These are phyloP conservation scores for Stephanocyclus meneghinianus DNA, from an alignment of 352 stramenopile genomes.

Conservation along the genomic window DNA sequence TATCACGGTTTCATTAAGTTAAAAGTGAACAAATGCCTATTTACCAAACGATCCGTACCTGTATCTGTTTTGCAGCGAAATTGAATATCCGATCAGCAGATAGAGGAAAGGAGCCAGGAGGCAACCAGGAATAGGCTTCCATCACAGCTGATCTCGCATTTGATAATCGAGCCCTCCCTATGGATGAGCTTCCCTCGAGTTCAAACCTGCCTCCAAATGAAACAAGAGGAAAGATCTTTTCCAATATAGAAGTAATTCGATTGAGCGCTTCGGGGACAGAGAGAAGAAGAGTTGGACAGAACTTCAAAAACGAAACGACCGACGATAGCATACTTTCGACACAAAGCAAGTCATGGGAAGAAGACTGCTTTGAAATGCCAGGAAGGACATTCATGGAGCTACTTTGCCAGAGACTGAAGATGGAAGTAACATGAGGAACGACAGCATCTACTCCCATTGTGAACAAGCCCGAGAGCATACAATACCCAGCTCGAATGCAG, in stretches of 20 bases:
- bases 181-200: constrained; percentile 39
- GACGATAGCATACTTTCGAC: constrained; percentile 74
- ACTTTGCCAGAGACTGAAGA: constrained; percentile 78
- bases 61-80: constrained; percentile 78
- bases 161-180: constrained; percentile 60
- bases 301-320: constrained; percentile 78
- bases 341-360: constrained; percentile 76
- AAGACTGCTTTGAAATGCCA: constrained; percentile 60
- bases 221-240: constrained; percentile 76
- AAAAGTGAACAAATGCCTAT: constrained; percentile 2
- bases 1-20: background rate
- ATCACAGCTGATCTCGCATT: constrained; percentile 78
- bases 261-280: constrained; percentile 80
- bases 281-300: constrained; percentile 73
- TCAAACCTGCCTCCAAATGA: constrained; percentile 70
- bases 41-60: constrained; percentile 35
- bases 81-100: constrained; percentile 80
- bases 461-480: constrained; percentile 69
- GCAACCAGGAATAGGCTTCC: constrained; percentile 83
- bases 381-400: constrained; percentile 54
- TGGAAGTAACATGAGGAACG: constrained; percentile 53
- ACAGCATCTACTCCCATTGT: constrained; percentile 70
- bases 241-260: constrained; percentile 68
- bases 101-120: constrained; percentile 81
- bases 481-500: constrained; percentile 76